Conservation (phyloP, 148 eudicot species). For the Talinum fruticosum region DNA sequence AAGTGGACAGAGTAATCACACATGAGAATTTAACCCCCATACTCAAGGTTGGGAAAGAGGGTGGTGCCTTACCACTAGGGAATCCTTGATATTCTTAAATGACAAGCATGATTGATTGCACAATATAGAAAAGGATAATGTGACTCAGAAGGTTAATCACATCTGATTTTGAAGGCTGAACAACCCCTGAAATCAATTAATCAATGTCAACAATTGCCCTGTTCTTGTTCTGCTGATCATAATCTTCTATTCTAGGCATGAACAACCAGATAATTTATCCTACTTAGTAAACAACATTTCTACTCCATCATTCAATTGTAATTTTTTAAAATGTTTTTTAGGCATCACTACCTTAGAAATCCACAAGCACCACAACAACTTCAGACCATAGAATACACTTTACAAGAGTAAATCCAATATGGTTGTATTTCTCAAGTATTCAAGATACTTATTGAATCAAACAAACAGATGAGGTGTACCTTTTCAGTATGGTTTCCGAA, state of each 20-base stretch:
- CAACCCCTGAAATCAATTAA: neutral
- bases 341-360: neutral
- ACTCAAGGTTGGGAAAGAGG: no score
- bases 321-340: neutral
- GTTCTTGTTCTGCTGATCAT: neutral
- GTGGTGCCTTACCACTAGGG: no score
- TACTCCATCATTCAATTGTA: neutral
- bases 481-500: slow-evolving; percentile 94
- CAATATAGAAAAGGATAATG: neutral
- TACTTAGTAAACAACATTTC: neutral
- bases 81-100: no score
- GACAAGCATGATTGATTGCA: neutral
- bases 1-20: no score
- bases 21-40: no score
- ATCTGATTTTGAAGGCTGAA: neutral
- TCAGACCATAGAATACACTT: neutral
- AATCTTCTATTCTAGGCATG: neutral
- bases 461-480: slow-evolving; percentile 35
- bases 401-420: neutral
- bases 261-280: neutral
- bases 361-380: neutral
- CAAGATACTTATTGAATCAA: neutral
- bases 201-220: neutral
- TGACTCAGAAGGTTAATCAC: neutral
- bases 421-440: neutral